phyloP scores from a whole-genome alignment of 2,329 filamentous ascomycete species.

The Coniochaeta sp. region DNA sequence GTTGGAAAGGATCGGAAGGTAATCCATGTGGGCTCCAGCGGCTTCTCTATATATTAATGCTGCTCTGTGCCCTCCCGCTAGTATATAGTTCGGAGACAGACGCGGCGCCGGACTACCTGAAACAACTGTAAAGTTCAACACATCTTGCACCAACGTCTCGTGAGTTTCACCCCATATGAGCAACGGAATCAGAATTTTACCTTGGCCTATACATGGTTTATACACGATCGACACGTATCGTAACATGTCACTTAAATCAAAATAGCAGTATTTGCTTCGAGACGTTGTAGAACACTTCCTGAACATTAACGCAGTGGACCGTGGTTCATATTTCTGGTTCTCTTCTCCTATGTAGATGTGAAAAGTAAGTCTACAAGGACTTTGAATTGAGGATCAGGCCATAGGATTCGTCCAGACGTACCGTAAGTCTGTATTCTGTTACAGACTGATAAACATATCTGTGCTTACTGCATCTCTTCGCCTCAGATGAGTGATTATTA shows the following conservation, averaged over 20 bases:
- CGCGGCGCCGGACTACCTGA: too few relatives aligned
- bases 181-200: background rate
- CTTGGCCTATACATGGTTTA: background rate
- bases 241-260: too few relatives aligned
- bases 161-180: background rate
- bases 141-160: background rate
- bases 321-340: background rate
- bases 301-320: background rate
- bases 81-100: too few relatives aligned
- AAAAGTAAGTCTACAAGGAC: background rate
- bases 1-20: too few relatives aligned
- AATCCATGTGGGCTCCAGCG: too few relatives aligned
- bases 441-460: background rate
- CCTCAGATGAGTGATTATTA: background rate
- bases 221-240: background rate
- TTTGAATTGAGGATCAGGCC: background rate
- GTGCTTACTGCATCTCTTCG: background rate
- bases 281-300: background rate
- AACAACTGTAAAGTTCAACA: background rate
- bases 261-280: too few relatives aligned
- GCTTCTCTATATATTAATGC: too few relatives aligned
- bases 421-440: background rate
- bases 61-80: too few relatives aligned
- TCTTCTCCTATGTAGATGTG: background rate
- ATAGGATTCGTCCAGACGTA: background rate